These are phyloP conservation scores for Blastobotrys elegans DNA, from an alignment of 1,139 yeast genomes.

Conservation along the genomic window DNA sequence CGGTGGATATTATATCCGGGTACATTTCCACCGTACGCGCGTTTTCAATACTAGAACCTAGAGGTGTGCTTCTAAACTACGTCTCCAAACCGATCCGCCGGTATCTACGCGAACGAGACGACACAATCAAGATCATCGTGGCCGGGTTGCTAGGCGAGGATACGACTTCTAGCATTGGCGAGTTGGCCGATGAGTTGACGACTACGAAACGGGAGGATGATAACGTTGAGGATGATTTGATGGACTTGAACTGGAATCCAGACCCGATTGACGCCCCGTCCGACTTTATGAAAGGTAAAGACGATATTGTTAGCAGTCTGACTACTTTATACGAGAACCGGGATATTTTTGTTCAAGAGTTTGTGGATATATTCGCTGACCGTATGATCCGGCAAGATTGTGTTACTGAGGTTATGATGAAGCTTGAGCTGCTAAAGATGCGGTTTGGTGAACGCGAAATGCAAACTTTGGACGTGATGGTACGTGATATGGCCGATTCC, in stretches of 20 bases:
- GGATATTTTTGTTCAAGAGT: constrained; percentile 67
- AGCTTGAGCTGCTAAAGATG: constrained; percentile 51
- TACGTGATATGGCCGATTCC: constrained; percentile 53
- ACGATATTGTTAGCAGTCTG: constrained; percentile 68
- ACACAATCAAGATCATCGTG: constrained; percentile 65
- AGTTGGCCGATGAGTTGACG: constrained; percentile 32
- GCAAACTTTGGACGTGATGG: constrained; percentile 76
- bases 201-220: constrained; percentile 9
- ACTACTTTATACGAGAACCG: constrained; percentile 75
- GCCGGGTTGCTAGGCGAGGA: constrained; percentile 59
- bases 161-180: constrained; percentile 24
- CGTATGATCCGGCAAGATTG: constrained; percentile 48
- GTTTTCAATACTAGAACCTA: constrained; percentile 75
- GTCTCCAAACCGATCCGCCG: constrained; percentile 70
- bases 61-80: constrained; percentile 75
- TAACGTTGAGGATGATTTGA: constrained; percentile 43
- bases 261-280: constrained; percentile 93
- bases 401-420: constrained; percentile 35
- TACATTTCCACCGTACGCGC: constrained; percentile 71
- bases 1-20: constrained; percentile 63
- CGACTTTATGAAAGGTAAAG: constrained; percentile 60
- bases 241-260: constrained; percentile 68
- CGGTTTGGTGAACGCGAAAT: constrained; percentile 66
- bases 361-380: constrained; percentile 60
- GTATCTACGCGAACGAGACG: constrained; percentile 64